Evolutionary conservation across 805 yeast genomes (phyloP).

Genomic region (Metschnikowia matae): DNA sequence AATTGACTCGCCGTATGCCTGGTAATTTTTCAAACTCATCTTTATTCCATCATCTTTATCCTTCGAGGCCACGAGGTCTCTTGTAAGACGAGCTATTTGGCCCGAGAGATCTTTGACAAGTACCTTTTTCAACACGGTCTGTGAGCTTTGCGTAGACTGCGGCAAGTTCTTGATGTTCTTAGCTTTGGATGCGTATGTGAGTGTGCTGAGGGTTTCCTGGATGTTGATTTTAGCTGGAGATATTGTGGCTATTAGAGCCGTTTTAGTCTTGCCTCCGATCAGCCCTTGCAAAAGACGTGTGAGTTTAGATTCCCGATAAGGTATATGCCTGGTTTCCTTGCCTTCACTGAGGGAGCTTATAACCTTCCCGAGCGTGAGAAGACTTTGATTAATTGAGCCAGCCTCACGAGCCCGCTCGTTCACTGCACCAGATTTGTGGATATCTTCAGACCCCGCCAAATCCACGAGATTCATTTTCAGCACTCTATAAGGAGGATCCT

Average conservation of each 20-base stretch:
- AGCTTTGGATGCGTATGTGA: constrained; percentile 86
- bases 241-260: constrained; percentile 81
- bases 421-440: constrained; percentile 80
- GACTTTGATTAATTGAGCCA: constrained; percentile 85
- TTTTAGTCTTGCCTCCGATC: constrained; percentile 83
- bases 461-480: constrained; percentile 85
- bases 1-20: constrained; percentile 12
- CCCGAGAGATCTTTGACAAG: constrained; percentile 49
- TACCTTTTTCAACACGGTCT: constrained; percentile 46
- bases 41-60: constrained; percentile 58
- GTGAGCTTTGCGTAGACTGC: constrained; percentile 42
- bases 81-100: constrained; percentile 53
- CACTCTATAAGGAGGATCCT: constrained; percentile 24
- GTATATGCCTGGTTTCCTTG: constrained; percentile 53
- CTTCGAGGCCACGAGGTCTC: constrained; percentile 60
- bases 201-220: constrained; percentile 82
- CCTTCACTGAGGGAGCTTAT: constrained; percentile 52
- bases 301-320: constrained; percentile 79
- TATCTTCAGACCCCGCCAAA: constrained; percentile 92
- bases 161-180: constrained; percentile 68
- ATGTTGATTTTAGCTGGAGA: constrained; percentile 74
- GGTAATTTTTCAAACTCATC: constrained; percentile 56
- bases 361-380: constrained; percentile 83
- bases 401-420: constrained; percentile 89
- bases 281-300: constrained; percentile 75